Evolutionary conservation across 1,139 yeast species (phyloP), one percentile per base, ranked within the genome.

Genomic region (Pneumocystis jirovecii): DNA sequence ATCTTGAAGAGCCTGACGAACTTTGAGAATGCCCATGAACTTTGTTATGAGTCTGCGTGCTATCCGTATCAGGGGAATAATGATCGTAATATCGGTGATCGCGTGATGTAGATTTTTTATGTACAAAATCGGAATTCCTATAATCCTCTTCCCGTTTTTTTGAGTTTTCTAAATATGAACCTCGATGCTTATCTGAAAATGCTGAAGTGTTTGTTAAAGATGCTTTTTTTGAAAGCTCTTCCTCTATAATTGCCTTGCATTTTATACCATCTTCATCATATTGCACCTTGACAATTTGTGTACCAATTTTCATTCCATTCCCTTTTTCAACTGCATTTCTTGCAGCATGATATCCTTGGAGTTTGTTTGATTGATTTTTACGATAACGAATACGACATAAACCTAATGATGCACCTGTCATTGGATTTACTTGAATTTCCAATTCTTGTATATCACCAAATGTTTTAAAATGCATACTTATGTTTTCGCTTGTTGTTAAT

Each of bases 391-490:
- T 79, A 29, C 84, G 77, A 61, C 87, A 87, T 44, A 89, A 78
- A 2, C 96, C 95, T 64, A 90, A 75, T 0, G 96, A 93, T 31
- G 86, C 87, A 1, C 91, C 96, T 64, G 87, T 85, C 25, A 80
- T 79, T 0, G 95, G 89, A 72, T 91, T 95, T 68, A 81, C 82
- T 29, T 85, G 78, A 67, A 85, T 80, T 68, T 83, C 83, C 65
- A 87, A 77, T 60, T 82, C 84, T 5, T 77, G 75, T 1, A 85
- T 74, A 15, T 81, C 81, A 1, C 96, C 96, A 74, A 79, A 87
- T 50, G 81, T 76, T 61, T 79, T 79, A 68, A 89, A 84, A 68
- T 85, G 85, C 64, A 81, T 77, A 44, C 77, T 74, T 59, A 59
- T 35, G 67, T 85, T 71, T 70, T 80, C 75, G 70, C 79, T 25